phyloP scores from a whole-genome alignment of 2,329 filamentous ascomycete genomes.

The Fonsecaea multimorphosa region DNA sequence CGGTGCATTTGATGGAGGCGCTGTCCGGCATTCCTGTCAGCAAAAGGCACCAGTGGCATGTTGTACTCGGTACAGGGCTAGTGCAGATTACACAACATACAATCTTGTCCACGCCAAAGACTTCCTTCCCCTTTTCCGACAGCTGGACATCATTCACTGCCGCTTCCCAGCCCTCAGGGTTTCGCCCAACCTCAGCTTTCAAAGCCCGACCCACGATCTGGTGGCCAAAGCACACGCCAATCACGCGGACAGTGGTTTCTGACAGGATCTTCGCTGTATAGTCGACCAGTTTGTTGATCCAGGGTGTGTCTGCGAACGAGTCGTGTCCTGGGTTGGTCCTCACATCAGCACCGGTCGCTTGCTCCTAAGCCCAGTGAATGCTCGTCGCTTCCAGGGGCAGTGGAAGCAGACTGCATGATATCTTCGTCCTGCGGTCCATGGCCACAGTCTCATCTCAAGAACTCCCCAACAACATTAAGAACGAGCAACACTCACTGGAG shows the following conservation, averaged over 20 bases:
- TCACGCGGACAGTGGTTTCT: conserved; percentile 68
- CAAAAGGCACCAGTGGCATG: background rate
- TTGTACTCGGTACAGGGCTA: background rate
- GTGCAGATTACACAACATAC: conserved; percentile 49
- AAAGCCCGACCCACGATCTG: conserved; percentile 80
- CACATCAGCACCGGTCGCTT: background rate
- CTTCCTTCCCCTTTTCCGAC: conserved; percentile 70
- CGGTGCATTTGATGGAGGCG: conserved; percentile 84
- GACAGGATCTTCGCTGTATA: conserved; percentile 68
- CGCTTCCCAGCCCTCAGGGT: conserved; percentile 78
- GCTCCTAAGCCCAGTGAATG: background rate
- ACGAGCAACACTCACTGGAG: conserved; percentile 57
- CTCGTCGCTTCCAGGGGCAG: background rate
- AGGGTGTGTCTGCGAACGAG: conserved; percentile 74
- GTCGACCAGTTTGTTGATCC: conserved; percentile 76
- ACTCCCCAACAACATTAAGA: background rate
- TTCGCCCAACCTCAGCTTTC: conserved; percentile 69
- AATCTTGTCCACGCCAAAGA: conserved; percentile 71
- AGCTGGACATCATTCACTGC: conserved; percentile 73
- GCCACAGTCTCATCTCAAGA: background rate
- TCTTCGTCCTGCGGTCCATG: background rate
- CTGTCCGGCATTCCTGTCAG: conserved; percentile 19
- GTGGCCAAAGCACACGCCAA: conserved; percentile 87
- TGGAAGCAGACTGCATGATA: background rate
- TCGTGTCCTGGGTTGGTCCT: conserved; percentile 63